Conservation (phyloP, 441 rosid genomes). For the Raphanus hybrid region DNA sequence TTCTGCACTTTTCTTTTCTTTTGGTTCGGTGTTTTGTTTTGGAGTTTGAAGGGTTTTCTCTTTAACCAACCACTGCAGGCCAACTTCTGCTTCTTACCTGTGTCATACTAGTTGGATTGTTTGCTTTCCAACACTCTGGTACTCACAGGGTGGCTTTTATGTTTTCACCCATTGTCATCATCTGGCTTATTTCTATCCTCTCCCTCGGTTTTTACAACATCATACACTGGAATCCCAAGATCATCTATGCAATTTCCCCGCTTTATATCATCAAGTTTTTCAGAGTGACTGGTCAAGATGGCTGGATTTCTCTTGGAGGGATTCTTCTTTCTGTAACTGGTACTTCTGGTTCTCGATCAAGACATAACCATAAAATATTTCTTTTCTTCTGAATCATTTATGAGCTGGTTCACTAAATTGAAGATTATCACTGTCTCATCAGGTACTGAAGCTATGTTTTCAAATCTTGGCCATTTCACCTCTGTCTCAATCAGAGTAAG, state of each 20-base stretch:
- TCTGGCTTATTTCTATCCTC: conserved; percentile 78
- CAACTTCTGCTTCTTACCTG: conserved; percentile 70
- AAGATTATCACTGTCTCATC: conserved; percentile 47
- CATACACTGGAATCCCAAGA: conserved; percentile 76
- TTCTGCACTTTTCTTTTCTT: conserved; percentile 6
- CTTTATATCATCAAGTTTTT: conserved; percentile 78
- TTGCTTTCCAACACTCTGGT: conserved; percentile 92
- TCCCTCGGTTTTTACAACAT: conserved; percentile 75
- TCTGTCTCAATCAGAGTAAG: conserved; percentile 79
- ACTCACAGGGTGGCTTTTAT: conserved; percentile 84
- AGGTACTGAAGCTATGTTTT: conserved; percentile 98
- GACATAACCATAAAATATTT: conserved; percentile 7
- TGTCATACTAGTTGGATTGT: conserved; percentile 84
- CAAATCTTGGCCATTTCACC: conserved; percentile 95
- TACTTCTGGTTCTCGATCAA: conserved; percentile 47
- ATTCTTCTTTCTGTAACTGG: conserved; percentile 85
- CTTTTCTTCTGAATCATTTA: conserved; percentile 14
- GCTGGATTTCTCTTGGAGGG: conserved; percentile 98
- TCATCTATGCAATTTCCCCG: conserved; percentile 76
- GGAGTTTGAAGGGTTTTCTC: conserved; percentile 18
- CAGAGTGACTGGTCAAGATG: conserved; percentile 68
- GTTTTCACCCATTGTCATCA: conserved; percentile 86
- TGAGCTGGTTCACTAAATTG: conserved; percentile 30
- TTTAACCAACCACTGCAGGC: conserved; percentile 46
- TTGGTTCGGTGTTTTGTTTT: background rate